Base-by-base conservation (phyloP, 805 yeast genomes). In the Wickerhamiella azyma region DNA sequence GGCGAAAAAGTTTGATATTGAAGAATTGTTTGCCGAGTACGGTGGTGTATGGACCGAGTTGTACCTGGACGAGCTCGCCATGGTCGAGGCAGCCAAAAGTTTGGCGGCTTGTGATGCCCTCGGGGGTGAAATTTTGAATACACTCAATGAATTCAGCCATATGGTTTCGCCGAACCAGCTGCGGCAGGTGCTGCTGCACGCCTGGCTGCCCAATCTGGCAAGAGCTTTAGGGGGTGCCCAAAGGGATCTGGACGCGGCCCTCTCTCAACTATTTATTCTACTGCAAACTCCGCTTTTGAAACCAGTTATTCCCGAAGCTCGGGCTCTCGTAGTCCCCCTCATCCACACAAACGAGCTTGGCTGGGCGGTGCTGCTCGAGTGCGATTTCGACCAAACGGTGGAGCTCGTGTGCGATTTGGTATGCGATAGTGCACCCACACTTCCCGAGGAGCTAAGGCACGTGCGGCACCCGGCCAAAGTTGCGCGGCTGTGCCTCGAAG, bases 1-100 rank as follows among this genome's bases (percentile, higher is more conserved):
- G 3, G 7, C 43, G 11, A 9, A 30, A 5, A n/a, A 26, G 3
- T 3, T 44, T 14, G 43, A 38, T 19, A 21, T 45, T 3, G 43
- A 29, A 2, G 32, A 26, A 8, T 30, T 45, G 26, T 45, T 39
- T 36, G 37, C 41, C 16, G 36, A 39, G 32, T 39, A 21, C 14
- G 36, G 30, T 2, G 41, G 17, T 2, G 16, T 26, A 2, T 45
- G 48, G 48, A 16, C 26, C 17, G 33, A 26, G 14, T 32, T 45
- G 9, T 16, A 39, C 13, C 38, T 45, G 13, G 40, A 45, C 9
- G 48, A 45, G 17, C 30, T 45, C 37, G 41, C 48, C 2, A 13
- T 35, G n/a, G 40, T 37, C 5, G 40, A 35, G 13, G 37, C 38
- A 10, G 43, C 18, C 5, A 41, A 43, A 21, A 21, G 9, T 3